Conservation (phyloP, 768 basidiomycete species). For the Rhodotorula graminis region DNA sequence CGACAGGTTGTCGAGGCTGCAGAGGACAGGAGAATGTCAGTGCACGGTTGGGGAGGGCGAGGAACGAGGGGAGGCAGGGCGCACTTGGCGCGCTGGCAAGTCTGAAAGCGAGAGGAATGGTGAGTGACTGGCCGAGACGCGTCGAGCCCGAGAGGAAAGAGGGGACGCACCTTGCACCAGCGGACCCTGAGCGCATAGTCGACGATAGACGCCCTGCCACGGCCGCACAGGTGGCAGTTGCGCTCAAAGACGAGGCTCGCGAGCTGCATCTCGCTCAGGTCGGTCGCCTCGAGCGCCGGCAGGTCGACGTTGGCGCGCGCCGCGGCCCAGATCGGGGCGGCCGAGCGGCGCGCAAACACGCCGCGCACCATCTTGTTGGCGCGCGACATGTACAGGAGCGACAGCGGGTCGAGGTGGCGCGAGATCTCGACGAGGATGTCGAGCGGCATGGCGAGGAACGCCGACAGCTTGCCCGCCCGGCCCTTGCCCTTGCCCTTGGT, state of each 20-base stretch:
- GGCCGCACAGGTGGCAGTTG: slow-evolving; percentile 6
- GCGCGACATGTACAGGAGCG: background rate
- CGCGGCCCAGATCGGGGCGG: background rate
- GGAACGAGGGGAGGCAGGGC: background rate
- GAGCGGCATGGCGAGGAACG: background rate
- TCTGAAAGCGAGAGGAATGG: background rate
- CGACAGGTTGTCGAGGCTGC: background rate
- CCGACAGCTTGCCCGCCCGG: background rate
- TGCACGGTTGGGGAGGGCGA: background rate
- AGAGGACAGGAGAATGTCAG: background rate
- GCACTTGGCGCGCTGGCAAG: background rate
- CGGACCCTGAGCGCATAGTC: slow-evolving; percentile 2
- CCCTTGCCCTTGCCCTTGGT: background rate
- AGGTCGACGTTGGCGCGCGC: background rate
- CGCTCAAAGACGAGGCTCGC: slow-evolving; percentile 5
- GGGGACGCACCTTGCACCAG: slow-evolving; percentile 4
- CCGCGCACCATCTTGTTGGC: background rate
- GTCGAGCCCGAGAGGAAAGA: too few species aligned
- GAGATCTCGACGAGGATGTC: background rate
- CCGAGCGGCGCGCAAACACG: background rate
- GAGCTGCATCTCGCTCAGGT: background rate
- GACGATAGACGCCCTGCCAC: background rate
- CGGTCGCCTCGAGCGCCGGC: background rate
- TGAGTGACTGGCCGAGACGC: too few species aligned
- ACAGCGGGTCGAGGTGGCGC: background rate